These are phyloP conservation scores for Amanita phalloides DNA, from an alignment of 768 basidiomycete species.

Conservation along the genomic window DNA sequence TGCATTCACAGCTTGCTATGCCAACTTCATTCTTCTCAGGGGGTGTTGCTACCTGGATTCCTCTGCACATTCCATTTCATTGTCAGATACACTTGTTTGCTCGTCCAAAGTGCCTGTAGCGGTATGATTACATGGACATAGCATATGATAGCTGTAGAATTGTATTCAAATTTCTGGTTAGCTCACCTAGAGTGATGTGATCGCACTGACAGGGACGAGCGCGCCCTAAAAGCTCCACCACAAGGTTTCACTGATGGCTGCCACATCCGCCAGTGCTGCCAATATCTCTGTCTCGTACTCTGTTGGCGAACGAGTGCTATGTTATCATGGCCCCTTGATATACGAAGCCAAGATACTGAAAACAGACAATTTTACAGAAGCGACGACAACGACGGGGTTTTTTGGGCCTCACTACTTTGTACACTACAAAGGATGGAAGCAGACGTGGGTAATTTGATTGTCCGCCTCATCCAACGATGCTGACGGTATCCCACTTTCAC, in stretches of 20 bases:
- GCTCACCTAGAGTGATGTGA: neutral
- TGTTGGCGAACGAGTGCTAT: slow-evolving; percentile 73
- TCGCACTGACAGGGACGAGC: neutral
- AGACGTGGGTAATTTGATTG: slow-evolving; percentile 50
- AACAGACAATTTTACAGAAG: slow-evolving; percentile 51
- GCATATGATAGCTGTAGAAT: neutral
- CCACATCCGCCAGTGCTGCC: slow-evolving; percentile 13
- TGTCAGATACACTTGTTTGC: neutral
- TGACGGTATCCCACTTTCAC: neutral
- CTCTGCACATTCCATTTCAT: neutral
- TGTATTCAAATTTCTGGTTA: neutral
- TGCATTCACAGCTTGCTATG: neutral
- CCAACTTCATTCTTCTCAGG: neutral
- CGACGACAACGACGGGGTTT: slow-evolving; percentile 43
- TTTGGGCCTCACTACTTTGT: slow-evolving; percentile 85
- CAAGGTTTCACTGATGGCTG: slow-evolving; percentile 2
- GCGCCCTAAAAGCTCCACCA: neutral
- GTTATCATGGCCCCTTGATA: slow-evolving; percentile 91
- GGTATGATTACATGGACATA: neutral
- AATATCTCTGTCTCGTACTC: slow-evolving; percentile 24
- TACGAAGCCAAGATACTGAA: slow-evolving; percentile 93
- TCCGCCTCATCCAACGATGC: neutral
- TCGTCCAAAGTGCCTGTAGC: neutral
- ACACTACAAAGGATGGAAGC: slow-evolving; percentile 99
- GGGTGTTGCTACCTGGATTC: neutral